Evolutionary conservation across 345 rosid species (phyloP).

Genomic region (Citrus reticulata): DNA sequence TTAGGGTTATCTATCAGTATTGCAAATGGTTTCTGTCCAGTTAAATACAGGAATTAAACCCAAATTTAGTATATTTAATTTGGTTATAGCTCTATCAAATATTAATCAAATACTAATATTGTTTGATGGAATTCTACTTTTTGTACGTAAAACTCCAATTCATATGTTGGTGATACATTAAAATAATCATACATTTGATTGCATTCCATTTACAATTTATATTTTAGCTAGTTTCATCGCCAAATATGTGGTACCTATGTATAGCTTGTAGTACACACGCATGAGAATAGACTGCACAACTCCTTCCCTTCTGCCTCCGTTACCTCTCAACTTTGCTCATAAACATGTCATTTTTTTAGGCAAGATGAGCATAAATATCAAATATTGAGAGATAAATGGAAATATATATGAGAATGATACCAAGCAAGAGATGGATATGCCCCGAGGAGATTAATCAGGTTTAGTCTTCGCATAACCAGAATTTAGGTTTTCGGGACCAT

Average conservation of each 20-base stretch:
- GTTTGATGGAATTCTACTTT: neutral
- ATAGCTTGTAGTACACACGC: neutral
- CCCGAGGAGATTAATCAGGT: no score
- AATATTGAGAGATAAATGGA: neutral
- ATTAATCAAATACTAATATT: no score
- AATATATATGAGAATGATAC: neutral
- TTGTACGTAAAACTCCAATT: neutral
- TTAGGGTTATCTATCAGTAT: neutral
- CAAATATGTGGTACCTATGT: neutral
- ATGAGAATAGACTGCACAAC: neutral
- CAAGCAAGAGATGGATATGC: neutral
- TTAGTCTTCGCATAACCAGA: no score
- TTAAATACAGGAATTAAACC: neutral
- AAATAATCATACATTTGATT: neutral
- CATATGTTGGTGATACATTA: neutral
- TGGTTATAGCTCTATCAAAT: neutral
- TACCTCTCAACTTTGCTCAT: neutral
- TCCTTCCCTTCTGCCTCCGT: neutral
- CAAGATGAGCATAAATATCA: neutral
- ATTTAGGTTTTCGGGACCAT: no score
- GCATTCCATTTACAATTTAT: neutral
- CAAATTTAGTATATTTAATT: neutral
- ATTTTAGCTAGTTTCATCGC: neutral
- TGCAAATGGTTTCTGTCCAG: neutral
- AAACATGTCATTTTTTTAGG: neutral